Base-by-base conservation (phyloP, 345 rosid genomes). In the Heritiera littoralis region DNA sequence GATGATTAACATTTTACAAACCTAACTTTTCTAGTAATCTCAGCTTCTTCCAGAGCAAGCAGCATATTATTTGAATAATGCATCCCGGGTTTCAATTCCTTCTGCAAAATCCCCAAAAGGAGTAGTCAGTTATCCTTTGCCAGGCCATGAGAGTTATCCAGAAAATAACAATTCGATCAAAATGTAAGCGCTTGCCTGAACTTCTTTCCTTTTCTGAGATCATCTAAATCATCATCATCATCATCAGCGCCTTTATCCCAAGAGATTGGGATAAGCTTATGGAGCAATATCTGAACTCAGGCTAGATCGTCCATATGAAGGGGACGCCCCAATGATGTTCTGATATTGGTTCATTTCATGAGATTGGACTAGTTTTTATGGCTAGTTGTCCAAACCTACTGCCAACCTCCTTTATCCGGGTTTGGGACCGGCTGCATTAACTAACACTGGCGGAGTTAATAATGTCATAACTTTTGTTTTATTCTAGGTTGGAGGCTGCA, bases 11-110 rank as follows among this genome's bases (percentile, higher is more conserved):
- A n/a, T 51, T 55, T 75, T 8, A 14, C 55, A 70, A 64, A 79
- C 80, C 84, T 85, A 79, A 87, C 74, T 46, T 67, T 60, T 58
- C 48, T 64, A 82, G 46, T 66, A 81, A 81, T 87, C 79, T 88
- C 97, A 96, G 98, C 94, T 96, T 85, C 93, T 92, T 85, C 98
- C 98, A 60, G 99, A 96, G 87, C 99, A 94, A 80, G 98, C 98
- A 77, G 99, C 99, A 76, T 86, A 81, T 82, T 92, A 92, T 85
- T 83, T 96, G 90, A 94, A 96, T 77, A 87, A 88, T 70, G 82
- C 94, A 79, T 84, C 94, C 43, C 86, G 94, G 84, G 85, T 81
- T 80, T 86, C 92, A 65, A 72, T 87, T 81, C 89, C 92, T 81
- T 90, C 97, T 40, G 48, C 87, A 77, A 96, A 91, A 87, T 94